Conservation (phyloP, 192 early-diverging fungal genomes). For the Podila clonocystis region DNA sequence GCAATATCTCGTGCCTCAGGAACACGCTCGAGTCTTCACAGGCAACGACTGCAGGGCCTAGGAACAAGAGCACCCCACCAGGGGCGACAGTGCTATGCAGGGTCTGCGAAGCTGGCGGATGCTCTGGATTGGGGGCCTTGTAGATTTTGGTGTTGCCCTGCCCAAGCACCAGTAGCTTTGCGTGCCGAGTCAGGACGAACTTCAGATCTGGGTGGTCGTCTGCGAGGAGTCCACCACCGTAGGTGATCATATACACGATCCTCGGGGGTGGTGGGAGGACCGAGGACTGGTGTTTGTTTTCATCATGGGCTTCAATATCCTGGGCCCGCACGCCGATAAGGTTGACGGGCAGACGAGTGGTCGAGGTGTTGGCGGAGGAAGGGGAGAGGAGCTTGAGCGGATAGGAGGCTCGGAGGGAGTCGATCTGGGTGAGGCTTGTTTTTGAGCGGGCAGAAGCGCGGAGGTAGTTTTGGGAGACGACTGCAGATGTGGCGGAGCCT, state of each 20-base stretch:
- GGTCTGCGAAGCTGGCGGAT: conserved; percentile 44
- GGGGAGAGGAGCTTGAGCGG: conserved; percentile 45
- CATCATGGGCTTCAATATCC: background rate
- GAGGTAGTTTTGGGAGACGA: conserved; percentile 48
- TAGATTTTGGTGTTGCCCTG: conserved; percentile 91
- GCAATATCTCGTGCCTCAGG: conserved; percentile 39
- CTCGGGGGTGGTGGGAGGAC: conserved; percentile 30
- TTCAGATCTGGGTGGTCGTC: conserved; percentile 76
- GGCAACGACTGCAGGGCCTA: conserved; percentile 33
- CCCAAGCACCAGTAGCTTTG: conserved; percentile 74
- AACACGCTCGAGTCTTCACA: conserved; percentile 50
- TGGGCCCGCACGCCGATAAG: background rate
- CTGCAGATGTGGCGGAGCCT: conserved; percentile 29
- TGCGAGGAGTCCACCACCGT: conserved; percentile 87
- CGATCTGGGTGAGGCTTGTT: conserved; percentile 43
- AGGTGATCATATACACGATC: conserved; percentile 80
- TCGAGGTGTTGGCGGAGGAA: conserved; percentile 24
- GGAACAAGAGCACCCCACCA: conserved; percentile 20
- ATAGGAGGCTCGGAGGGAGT: conserved; percentile 41
- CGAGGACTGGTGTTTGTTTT: background rate
- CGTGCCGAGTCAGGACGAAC: conserved; percentile 58
- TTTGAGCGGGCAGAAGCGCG: conserved; percentile 39
- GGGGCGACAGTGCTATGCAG: conserved; percentile 42
- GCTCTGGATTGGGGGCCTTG: conserved; percentile 56
- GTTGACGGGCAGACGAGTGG: background rate